Evolutionary conservation across 2,329 filamentous ascomycete genomes (phyloP), one percentile per base, ranked within the genome.

Genomic region (Pyricularia pennisetigena): DNA sequence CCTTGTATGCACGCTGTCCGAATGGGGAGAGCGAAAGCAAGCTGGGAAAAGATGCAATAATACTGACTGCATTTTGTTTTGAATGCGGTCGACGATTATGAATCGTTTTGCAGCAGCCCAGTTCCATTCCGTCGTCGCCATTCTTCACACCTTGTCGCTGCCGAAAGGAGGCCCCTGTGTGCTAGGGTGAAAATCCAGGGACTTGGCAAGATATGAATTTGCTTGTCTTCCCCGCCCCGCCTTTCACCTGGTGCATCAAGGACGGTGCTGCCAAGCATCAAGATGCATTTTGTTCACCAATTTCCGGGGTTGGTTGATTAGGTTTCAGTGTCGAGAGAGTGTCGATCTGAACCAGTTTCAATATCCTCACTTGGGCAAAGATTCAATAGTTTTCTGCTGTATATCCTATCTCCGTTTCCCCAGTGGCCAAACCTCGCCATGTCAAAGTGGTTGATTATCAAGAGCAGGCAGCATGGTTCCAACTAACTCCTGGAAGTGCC

Each of bases 11-110:
- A 65, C 12, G 24, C 26, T 35, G 64, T 65, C 64, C n/a, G 30
- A 65, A 65, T 65, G 64, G 64, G 64, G 35, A 23, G 3, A 16
- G 64, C 30, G 64, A 65, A 35, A 35, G 30, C 64, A 65, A 65
- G 64, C 64, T 65, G 64, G 35, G 41, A 29, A 29, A 12, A 4
- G 10, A 35, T 29, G 59, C 28, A 65, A 20, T 14, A 64, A 35
- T 65, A 35, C 12, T 35, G 32, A 35, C 12, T 35, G 32, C 6
- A 35, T 35, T 35, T 35, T 29, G 29, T n/a, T 10, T 28, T 32
- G 8, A 9, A 35, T 14, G 32, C 12, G 32, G 32, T 14, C 32
- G 32, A 35, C 3, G 9, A 35, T 35, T 9, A 29, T 35, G 32
- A 12, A 35, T 14, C 10, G 4, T 35, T 35, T 49, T 49, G 41